phyloP scores from a whole-genome alignment of 1,284 basidiomycete species.

The Phaffia rhodozyma region DNA sequence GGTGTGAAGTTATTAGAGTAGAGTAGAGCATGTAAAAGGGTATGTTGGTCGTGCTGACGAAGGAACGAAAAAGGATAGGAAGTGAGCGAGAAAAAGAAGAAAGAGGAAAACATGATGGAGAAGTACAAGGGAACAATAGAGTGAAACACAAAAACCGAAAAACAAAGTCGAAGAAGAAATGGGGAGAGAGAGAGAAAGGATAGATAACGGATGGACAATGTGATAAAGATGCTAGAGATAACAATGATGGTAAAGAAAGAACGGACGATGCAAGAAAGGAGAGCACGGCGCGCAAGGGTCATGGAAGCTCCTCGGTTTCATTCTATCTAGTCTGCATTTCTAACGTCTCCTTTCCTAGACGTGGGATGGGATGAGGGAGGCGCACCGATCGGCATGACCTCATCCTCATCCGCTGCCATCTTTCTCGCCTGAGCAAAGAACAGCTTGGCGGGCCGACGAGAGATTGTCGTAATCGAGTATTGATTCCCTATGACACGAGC shows the following conservation, averaged over 20 bases:
- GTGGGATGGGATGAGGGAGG: background rate
- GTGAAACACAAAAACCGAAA: background rate
- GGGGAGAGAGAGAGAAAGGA: background rate
- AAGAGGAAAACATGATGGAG: background rate
- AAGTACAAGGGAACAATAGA: background rate
- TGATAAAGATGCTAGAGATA: background rate
- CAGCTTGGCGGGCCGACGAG: constrained; percentile 61
- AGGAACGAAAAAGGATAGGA: too few species aligned
- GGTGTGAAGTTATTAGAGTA: too few species aligned
- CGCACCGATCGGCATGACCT: constrained; percentile 20
- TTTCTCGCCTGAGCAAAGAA: constrained; percentile 91
- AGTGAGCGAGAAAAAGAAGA: too few species aligned
- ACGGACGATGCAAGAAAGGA: too few species aligned
- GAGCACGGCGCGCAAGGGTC: too few species aligned
- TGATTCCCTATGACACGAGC: constrained; percentile 53
- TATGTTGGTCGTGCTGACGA: too few species aligned
- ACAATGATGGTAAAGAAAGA: too few species aligned
- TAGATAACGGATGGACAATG: background rate
- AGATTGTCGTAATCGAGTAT: constrained; percentile 81
- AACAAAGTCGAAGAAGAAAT: background rate
- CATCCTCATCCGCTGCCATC: constrained; percentile 39
- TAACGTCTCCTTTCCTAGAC: background rate
- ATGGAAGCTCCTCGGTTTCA: too few species aligned
- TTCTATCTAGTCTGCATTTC: background rate
- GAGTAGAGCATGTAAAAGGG: too few species aligned